Base-by-base conservation (phyloP, 2,329 filamentous ascomycete species). In the Paracorniculantispora psalliotae region DNA sequence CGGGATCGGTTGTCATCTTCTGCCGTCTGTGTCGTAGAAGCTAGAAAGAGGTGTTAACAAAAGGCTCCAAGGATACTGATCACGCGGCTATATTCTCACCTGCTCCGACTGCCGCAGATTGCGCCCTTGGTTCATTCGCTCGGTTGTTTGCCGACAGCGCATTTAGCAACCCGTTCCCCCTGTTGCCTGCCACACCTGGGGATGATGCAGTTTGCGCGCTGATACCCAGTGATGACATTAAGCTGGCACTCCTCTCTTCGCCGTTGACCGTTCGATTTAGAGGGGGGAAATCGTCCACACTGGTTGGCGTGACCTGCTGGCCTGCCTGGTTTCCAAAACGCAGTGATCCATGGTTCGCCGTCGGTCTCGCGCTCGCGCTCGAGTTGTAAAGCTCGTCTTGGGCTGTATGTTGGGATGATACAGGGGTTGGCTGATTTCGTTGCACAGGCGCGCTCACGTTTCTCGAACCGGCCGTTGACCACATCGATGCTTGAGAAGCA, bases 91-190 rank as follows among this genome's bases (percentile, higher is more conserved):
- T 21, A 28, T 41, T n/a, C 15, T 47, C 59, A 35, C 49, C 66
- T 61, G 68, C 77, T 73, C 72, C 69, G 21, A 73, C 71, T 35
- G 75, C 77, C 52, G 78, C 75, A 2, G 81, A 78, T 37, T 59
- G 57, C 43, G 81, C 79, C 59, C 80, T 78, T 50, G 65, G 67
- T 49, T 85, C 80, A 47, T 73, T 72, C 37, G 77, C 70, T 57
- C 83, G 76, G 59, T 73, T 80, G 62, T 81, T 86, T 5, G 82
- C 83, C 46, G 84, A 85, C n/a, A 88, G 71, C 3, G 84, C 85
- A 66, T 85, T 87, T 48, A 88, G 71, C 41, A 88, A 74, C 9
- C 84, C 84, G 66, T 88, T 88, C 13, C 80, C 83, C 58, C 82
- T 75, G 59, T 73, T 78, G 43, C 72, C 71, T 59, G 76, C 76